phyloP scores from a whole-genome alignment of 495 filamentous ascomycete species.

The Apodospora peruviana region DNA sequence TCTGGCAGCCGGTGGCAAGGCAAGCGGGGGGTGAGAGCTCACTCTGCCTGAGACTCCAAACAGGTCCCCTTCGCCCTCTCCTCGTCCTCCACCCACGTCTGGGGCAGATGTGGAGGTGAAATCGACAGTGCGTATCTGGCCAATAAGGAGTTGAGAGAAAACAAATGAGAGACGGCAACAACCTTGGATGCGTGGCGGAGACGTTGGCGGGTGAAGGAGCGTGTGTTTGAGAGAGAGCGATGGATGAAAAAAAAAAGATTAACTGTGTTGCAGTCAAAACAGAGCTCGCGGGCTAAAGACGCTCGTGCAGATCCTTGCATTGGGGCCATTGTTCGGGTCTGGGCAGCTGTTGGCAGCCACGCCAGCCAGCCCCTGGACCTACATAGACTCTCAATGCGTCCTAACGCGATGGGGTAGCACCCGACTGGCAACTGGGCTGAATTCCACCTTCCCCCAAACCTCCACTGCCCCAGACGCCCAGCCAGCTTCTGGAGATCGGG shows the following conservation, averaged over 20 bases:
- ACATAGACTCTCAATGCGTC: too few relatives aligned
- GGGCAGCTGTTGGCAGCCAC: too few relatives aligned
- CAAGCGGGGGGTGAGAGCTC: too few relatives aligned
- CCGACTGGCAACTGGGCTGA: too few relatives aligned
- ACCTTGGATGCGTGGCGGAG: background rate
- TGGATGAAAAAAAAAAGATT: slow-evolving; percentile 1
- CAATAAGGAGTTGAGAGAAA: background rate
- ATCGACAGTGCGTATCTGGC: background rate
- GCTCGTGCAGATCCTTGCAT: slow-evolving; percentile 24
- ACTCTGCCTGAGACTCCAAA: background rate
- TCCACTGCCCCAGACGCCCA: too few relatives aligned
- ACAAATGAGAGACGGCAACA: background rate
- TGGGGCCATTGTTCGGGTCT: slow-evolving; percentile 1
- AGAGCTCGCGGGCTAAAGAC: slow-evolving; percentile 12
- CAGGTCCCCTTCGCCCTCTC: background rate
- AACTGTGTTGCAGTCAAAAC: slow-evolving; percentile 21
- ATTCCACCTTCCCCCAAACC: too few relatives aligned
- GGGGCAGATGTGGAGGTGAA: background rate
- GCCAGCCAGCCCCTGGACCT: too few relatives aligned
- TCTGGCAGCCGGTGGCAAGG: too few relatives aligned
- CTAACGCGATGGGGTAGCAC: too few relatives aligned
- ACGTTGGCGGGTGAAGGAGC: background rate
- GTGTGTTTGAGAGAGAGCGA: background rate
- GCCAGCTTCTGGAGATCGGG: too few relatives aligned
- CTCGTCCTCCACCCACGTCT: background rate